phyloP scores from a whole-genome alignment of 1,284 basidiomycete genomes.

The Irpex rosettiformis region DNA sequence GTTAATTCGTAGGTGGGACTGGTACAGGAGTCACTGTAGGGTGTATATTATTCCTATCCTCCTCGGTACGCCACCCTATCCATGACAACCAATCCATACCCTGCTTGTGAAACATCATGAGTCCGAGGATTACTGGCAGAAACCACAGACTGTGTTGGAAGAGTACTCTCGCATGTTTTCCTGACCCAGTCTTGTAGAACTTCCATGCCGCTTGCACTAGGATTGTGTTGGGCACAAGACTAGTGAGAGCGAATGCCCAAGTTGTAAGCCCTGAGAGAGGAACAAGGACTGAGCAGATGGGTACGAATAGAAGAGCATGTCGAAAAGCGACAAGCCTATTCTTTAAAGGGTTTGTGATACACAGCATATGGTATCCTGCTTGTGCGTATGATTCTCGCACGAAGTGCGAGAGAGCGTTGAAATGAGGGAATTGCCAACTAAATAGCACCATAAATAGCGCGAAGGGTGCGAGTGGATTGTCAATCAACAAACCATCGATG shows the following conservation, averaged over 20 bases:
- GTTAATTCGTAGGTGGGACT: background rate
- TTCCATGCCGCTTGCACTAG: constrained; percentile 68
- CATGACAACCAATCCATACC: constrained; percentile 60
- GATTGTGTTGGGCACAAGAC: constrained; percentile 73
- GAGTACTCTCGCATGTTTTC: constrained; percentile 76
- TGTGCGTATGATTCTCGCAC: constrained; percentile 89
- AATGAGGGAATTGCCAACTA: constrained; percentile 99
- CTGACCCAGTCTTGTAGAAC: constrained; percentile 76
- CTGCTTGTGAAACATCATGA: constrained; percentile 95
- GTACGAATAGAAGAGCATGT: constrained; percentile 78
- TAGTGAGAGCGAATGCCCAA: constrained; percentile 82
- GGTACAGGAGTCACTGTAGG: background rate
- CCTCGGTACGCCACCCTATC: constrained; percentile 14
- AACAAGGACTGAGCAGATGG: constrained; percentile 77
- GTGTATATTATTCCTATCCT: constrained; percentile 1
- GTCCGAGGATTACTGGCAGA: constrained; percentile 82
- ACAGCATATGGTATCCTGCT: constrained; percentile 94
- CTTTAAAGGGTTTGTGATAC: constrained; percentile 74
- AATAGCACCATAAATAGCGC: constrained; percentile 83
- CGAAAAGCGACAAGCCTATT: constrained; percentile 88
- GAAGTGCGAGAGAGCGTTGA: constrained; percentile 90
- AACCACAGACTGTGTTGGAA: constrained; percentile 92
- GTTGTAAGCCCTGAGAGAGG: constrained; percentile 88
- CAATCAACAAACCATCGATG: constrained; percentile 46
- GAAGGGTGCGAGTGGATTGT: constrained; percentile 77